Base-by-base conservation (phyloP, 73 alveolate species). In the Paramecium sonneborni region DNA sequence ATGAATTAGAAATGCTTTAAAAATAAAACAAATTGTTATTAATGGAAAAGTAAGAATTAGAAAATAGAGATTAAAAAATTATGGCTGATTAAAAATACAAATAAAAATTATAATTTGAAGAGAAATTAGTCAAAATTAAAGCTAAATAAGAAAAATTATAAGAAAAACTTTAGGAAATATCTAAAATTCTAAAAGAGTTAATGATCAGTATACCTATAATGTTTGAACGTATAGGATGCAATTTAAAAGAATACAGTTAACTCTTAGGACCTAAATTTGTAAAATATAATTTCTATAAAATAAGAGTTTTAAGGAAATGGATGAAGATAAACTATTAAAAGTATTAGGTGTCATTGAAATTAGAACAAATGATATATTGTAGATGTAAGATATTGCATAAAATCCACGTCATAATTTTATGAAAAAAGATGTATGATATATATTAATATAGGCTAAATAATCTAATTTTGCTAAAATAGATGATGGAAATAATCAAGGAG, bases 221-320 rank as follows among this genome's bases (percentile, higher is more conserved):
- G 90, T 79, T 79, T 43, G 90, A 79, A 23, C 20, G 90, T n/a
- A 79, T 79, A 20, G 90, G 72, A 0, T 79, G 90, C 32, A 79
- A 79, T 20, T 34, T 30, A 79, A 79, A 79, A 37, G 90, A 79
- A 41, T 79, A 79, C 55, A 26, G 44, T 39, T 44, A 39, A 41
- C 18, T 79, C 3, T 11, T 79, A 18, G 90, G 90, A 43, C 58
- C 56, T 37, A 74, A 74, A 37, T 74, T 74, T 74, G 87, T 74
- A 74, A 74, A 37, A 2, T 74, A 12, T 14, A 21, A 11, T 39
- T 74, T 28, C 26, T 74, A 37, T 79, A 11, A 11, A 79, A 43
- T 43, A 30, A 41, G 69, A 41, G 76, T 39, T 79, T 79, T 79
- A 39, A 46, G 41, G 90, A 79, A 30, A 79, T 79, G 90, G 90